Evolutionary conservation across 179 eudicot species (phyloP), one percentile per base, ranked within the genome.

Genomic region (Amaranthus tricolor): DNA sequence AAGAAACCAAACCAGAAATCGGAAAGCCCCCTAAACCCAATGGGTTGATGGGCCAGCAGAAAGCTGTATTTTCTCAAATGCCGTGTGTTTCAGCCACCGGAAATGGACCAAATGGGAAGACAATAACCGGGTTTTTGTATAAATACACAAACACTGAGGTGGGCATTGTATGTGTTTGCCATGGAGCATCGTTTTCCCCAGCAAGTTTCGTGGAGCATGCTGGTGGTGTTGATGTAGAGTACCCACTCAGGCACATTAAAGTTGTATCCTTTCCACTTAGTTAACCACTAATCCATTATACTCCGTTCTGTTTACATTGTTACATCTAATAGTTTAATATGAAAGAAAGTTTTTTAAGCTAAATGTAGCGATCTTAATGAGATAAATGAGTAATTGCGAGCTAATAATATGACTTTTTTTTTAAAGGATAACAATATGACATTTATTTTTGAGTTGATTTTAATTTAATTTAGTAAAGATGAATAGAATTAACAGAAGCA

Each of bases 131-230:
- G 74, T 84, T 91, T 49, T 74, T 91, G 89, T 87, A 85, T 62
- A 81, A 83, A 54, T 91, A 90, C 74, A 72, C 85, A 0, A 78
- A 82, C 44, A 44, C 70, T 4, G 97, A 88, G 76, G 92, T 91
- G 57, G 79, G 85, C 81, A 90, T 91, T 2, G 74, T 90, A 2
- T 91, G 97, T 31, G 91, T 83, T 47, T 91, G 97, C 72, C 97
- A 91, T 72, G 94, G 97, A 31, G 76, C 70, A 47, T 85, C 88
- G 6, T 88, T 91, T 73, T 75, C 94, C 15, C 97, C 94, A 0
- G 88, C 92, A 21, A 89, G 79, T 74, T 91, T 91, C n/a, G 89
- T 91, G 20, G 87, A 90, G 86, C 94, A 91, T 74, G 97, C 94
- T 0, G 97, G 97, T 20, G 90, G 94, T 21, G 82, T 82, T 6